A percentile compares a stretch with the other conserved stretches of the same genome.
phyloP scores from a whole-genome alignment of 805 yeast species.

The Ogataea philodendri region DNA sequence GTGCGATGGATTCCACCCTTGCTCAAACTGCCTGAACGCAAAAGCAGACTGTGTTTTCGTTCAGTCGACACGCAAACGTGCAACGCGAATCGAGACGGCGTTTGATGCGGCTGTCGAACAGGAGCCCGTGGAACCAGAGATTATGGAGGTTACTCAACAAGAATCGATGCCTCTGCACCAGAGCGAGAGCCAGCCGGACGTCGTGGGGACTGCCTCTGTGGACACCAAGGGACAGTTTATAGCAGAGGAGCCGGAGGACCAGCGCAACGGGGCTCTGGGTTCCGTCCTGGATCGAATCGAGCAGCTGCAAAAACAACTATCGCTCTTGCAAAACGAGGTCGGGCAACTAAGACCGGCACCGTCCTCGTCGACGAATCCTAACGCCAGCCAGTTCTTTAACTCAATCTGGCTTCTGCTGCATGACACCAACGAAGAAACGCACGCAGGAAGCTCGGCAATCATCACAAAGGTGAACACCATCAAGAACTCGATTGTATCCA shows the following conservation, averaged over 20 bases:
- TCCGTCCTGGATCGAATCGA: slow-evolving; percentile 2
- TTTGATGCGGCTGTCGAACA: too few relatives aligned
- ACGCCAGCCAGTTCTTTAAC: slow-evolving; percentile 9
- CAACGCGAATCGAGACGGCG: too few relatives aligned
- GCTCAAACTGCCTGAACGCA: slow-evolving; percentile 11
- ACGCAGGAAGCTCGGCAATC: slow-evolving; percentile 27
- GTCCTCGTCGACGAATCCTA: neutral
- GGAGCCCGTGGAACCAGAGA: too few relatives aligned
- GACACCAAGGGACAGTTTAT: too few relatives aligned
- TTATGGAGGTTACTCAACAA: too few relatives aligned
- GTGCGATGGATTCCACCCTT: slow-evolving; percentile 17
- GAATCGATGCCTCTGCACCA: too few relatives aligned
- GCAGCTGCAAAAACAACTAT: slow-evolving; percentile 3
- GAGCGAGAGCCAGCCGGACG: too few relatives aligned
- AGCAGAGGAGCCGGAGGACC: too few relatives aligned
- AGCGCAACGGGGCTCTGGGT: neutral
- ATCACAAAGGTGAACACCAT: slow-evolving; percentile 28
- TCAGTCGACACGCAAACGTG: neutral
- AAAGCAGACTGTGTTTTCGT: slow-evolving; percentile 1
- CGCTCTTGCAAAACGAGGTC: slow-evolving; percentile 2
- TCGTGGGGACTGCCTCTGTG: too few relatives aligned
- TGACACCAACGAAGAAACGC: slow-evolving; percentile 17
- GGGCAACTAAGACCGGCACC: neutral
- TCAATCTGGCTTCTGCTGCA: slow-evolving; percentile 17
- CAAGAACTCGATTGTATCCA: slow-evolving; percentile 20